Evolutionary conservation across 192 early-diverging fungal genomes (phyloP).

Genomic region (Coemansia sp.): DNA sequence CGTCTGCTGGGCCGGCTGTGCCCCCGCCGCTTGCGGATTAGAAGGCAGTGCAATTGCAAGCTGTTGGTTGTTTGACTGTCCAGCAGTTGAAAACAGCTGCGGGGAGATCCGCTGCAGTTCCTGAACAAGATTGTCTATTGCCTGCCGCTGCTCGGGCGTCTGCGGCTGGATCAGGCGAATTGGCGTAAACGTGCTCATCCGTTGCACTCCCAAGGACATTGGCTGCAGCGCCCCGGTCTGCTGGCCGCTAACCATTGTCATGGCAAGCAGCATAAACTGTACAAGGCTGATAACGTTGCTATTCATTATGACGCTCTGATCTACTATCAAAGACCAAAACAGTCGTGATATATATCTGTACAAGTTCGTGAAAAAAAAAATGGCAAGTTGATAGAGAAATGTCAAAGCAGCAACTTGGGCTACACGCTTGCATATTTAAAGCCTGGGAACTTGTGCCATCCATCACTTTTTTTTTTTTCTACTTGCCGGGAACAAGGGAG

Average conservation of each 20-base stretch:
- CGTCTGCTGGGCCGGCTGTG: neutral
- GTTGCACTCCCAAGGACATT: neutral
- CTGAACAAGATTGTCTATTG: slow-evolving; percentile 42
- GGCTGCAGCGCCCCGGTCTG: neutral
- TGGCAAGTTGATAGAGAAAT: neutral
- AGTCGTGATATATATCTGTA: slow-evolving; percentile 5
- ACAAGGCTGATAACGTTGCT: neutral
- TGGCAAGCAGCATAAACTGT: slow-evolving; percentile 1
- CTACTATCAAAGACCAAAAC: neutral
- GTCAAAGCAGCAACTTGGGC: too few species aligned
- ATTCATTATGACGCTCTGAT: neutral
- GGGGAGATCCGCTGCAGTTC: slow-evolving; percentile 41
- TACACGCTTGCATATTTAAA: too few species aligned
- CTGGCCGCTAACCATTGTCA: neutral
- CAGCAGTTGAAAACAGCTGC: slow-evolving; percentile 34
- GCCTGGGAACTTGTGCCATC: too few species aligned
- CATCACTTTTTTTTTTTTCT: too few species aligned
- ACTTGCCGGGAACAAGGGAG: slow-evolving; percentile 5
- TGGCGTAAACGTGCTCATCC: slow-evolving; percentile 29
- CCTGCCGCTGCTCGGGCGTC: slow-evolving; percentile 37
- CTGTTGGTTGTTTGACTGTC: slow-evolving; percentile 26
- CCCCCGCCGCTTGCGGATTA: neutral
- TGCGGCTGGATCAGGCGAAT: slow-evolving; percentile 46
- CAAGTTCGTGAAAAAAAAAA: neutral
- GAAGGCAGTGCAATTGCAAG: slow-evolving; percentile 37